phyloP scores from a whole-genome alignment of 1,284 basidiomycete species.

The Leucoagaricus sp. region DNA sequence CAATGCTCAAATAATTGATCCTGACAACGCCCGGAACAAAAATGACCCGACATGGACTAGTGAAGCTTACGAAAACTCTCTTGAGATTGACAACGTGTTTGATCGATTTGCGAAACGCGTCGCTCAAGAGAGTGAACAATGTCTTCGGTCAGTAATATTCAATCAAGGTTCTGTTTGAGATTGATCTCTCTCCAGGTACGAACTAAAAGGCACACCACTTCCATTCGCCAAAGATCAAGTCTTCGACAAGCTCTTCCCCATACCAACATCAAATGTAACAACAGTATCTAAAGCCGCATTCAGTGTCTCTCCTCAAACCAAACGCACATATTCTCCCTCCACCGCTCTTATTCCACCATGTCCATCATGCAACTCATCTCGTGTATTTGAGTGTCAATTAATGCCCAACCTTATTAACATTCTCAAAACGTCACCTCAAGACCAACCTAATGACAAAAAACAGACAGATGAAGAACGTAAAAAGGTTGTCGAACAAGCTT shows the following conservation, averaged over 20 bases:
- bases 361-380: constrained; percentile 54
- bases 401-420: constrained; percentile 87
- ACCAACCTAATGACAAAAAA: constrained; percentile 30
- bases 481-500: constrained; percentile 50
- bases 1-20: constrained; percentile 39
- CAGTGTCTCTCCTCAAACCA: constrained; percentile 49
- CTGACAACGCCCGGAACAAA: constrained; percentile 39
- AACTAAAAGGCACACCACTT: constrained; percentile 71
- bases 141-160: constrained; percentile 60
- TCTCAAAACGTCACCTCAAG: constrained; percentile 37
- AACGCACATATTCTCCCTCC: constrained; percentile 50
- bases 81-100: constrained; percentile 76
- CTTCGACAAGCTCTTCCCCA: constrained; percentile 73
- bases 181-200: constrained; percentile 79
- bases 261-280: constrained; percentile 41
- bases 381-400: constrained; percentile 82
- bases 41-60: constrained; percentile 57
- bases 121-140: constrained; percentile 69
- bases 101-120: constrained; percentile 76
- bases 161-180: not conserved
- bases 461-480: constrained; percentile 61
- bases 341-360: constrained; percentile 51
- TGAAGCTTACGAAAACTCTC: constrained; percentile 78
- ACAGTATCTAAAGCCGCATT: constrained; percentile 61
- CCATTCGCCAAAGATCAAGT: constrained; percentile 71